Evolutionary conservation across 2,329 filamentous ascomycete genomes (phyloP).

Genomic region (Magnaporthiopsis incrustans): DNA sequence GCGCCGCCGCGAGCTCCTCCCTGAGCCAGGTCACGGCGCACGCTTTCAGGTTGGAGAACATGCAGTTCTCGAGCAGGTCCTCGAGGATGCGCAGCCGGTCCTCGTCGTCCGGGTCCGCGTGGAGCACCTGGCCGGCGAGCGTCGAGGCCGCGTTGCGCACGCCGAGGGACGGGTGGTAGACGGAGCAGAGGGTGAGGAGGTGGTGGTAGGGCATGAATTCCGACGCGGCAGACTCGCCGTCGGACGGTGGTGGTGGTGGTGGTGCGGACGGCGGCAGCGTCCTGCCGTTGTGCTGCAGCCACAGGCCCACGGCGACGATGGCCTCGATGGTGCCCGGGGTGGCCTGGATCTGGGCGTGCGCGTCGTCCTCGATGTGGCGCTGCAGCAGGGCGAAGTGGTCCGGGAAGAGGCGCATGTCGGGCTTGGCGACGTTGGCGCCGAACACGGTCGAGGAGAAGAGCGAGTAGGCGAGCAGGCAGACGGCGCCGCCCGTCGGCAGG

Average conservation of each 20-base stretch:
- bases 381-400: constrained; percentile 48
- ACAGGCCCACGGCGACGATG: constrained; percentile 51
- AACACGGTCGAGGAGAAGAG: constrained; percentile 56
- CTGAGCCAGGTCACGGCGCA: constrained; percentile 56
- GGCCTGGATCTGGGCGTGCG: constrained; percentile 38
- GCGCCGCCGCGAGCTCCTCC: constrained; percentile 49
- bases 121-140: constrained; percentile 46
- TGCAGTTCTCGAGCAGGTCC: constrained; percentile 58
- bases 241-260: not conserved
- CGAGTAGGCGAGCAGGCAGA: constrained; percentile 54
- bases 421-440: constrained; percentile 43
- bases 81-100: constrained; percentile 54
- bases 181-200: constrained; percentile 45
- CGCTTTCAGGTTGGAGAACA: constrained; percentile 53
- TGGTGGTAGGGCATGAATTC: constrained; percentile 55
- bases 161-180: constrained; percentile 47
- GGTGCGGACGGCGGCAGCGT: constrained; percentile 1
- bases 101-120: constrained; percentile 51
- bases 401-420: constrained; percentile 51
- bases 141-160: constrained; percentile 47
- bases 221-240: constrained; percentile 18
- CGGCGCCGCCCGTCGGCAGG: constrained; percentile 49
- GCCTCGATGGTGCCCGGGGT: constrained; percentile 51
- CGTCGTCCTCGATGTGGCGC: constrained; percentile 43
- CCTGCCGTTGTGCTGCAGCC: constrained; percentile 40